Evolutionary conservation across 2,329 filamentous ascomycete genomes (phyloP), one percentile per base, ranked within the genome.

Genomic region (Calonectria pseudoturangicola): DNA sequence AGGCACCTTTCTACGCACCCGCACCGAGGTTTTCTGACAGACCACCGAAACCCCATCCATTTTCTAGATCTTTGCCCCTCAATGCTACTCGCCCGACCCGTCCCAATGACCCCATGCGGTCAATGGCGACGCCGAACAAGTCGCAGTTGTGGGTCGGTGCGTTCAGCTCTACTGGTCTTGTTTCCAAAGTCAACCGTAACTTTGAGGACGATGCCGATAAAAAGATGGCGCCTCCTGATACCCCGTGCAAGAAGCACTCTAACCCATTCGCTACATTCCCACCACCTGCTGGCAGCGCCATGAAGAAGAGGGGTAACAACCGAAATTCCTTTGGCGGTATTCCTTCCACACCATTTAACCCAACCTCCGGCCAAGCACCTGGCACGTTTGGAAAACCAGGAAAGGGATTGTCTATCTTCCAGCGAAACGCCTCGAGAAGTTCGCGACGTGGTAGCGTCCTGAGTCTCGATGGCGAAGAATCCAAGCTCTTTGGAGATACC

Each of bases 161-260:
- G 8, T 98, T 98, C 84, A 95, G 95, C 88, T 98, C 97, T 1
- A 98, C 97, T 0, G 96, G 96, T 1, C 87, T 99, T 33, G 93
- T 99, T 67, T 98, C 97, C 13, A 99, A 99, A 86, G 94, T 97
- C 83, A 97, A 97, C 80, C 93, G 94, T 70, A 93, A 94, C 82
- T 90, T 93, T 0, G 95, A 98, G 77, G 90, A 95, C 65, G 90
- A 87, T 83, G 80, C 75, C 85, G 87, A 80, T 84, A 86, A 89
- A 83, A 92, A 93, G 81, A 86, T 91, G 79, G 89, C 90, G 36
- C 96, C 98, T 88, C 96, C 97, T 0, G 97, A 98, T 81, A 99
- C 97, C 1, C 97, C 97, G 1, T 98, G 97, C 85, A 99, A 98
- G 87, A 95, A 97, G 81, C 92, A 93, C 66, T 87, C 89, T 5